A percentile compares a stretch with the other conserved stretches of the same genome.
These are phyloP conservation scores for Galeopsis tetrahit DNA, from an alignment of 257 asterid species.

Conservation along the genomic window DNA sequence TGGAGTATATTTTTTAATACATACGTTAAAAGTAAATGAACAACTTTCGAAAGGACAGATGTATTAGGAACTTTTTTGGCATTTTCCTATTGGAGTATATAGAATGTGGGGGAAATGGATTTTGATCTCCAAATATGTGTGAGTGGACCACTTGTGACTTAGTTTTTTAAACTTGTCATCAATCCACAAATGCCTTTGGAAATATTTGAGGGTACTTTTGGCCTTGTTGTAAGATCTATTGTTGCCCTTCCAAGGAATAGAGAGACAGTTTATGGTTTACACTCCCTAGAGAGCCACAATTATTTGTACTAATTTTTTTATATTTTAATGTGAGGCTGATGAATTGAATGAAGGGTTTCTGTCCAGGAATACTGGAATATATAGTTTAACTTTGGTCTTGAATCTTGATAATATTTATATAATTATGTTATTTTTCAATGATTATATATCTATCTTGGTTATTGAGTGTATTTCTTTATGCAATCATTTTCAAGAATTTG, in stretches of 20 bases:
- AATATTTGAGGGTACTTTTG: constrained; percentile 24
- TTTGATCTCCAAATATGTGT: constrained; percentile 33
- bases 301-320: background rate
- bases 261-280: constrained; percentile 52
- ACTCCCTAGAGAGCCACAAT: constrained; percentile 41
- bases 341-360: background rate
- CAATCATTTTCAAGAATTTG: background rate
- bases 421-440: background rate
- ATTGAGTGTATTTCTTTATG: background rate
- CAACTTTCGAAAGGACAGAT: background rate
- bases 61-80: constrained; percentile 11
- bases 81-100: background rate
- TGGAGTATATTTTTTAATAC: too few species aligned
- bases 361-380: background rate
- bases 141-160: constrained; percentile 30
- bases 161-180: constrained; percentile 25
- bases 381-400: background rate
- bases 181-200: constrained; percentile 28
- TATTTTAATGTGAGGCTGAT: background rate
- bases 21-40: too few species aligned
- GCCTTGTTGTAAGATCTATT: constrained; percentile 27
- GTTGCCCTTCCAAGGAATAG: constrained; percentile 55
- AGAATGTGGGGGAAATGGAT: constrained; percentile 28
- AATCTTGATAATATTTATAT: background rate
- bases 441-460: background rate